Base-by-base conservation (phyloP, 192 early-diverging fungal species). In the Mortierella antarctica region DNA sequence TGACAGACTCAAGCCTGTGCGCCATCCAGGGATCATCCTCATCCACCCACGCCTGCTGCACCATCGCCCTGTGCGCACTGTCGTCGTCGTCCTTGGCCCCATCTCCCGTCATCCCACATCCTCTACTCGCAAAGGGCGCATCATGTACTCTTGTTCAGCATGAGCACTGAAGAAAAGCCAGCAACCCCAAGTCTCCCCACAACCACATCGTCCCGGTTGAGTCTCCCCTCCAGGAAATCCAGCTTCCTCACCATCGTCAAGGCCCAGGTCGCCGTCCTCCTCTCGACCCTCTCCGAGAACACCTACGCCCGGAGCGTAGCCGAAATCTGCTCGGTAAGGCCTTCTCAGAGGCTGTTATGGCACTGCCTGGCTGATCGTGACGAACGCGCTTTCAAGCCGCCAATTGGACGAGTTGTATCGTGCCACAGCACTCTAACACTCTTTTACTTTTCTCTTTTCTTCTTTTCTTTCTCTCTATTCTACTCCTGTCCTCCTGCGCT, bases 91-190 rank as follows among this genome's bases (percentile, higher is more conserved):
- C 50, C 13, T 51, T 51, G 31, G 44, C 44, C 50, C 17, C 20
- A 65, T 17, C 62, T 50, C 7, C 31, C 31, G 31, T 31, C 31
- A 31, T 31, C 31, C 31, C 31, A 31, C 31, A 31, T 31, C 31
- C 47, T 42, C 67, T 44, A 51, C 46, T 53, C 64, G 41, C 50
- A 23, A 55, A 73, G 71, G 70, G 71, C 70, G 82, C 70, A 65
- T 77, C 72, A 84, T 84, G 83, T 84, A 70, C 83, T 79, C 82
- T 74, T 59, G 64, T 80, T 70, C 82, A 87, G 81, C 74, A 89
- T 89, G 84, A 89, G 82, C 75, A 86, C 83, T 85, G 86, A 89
- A 85, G 86, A 89, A 77, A 81, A 81, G 82, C 45, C 73, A 64
- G 63, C 78, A 60, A 82, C 71, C 48, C 70, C 65, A 47, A 79